These are phyloP conservation scores for Pyropia haitanensis DNA, from an alignment of 23 red algal genomes.

Conservation along the genomic window DNA sequence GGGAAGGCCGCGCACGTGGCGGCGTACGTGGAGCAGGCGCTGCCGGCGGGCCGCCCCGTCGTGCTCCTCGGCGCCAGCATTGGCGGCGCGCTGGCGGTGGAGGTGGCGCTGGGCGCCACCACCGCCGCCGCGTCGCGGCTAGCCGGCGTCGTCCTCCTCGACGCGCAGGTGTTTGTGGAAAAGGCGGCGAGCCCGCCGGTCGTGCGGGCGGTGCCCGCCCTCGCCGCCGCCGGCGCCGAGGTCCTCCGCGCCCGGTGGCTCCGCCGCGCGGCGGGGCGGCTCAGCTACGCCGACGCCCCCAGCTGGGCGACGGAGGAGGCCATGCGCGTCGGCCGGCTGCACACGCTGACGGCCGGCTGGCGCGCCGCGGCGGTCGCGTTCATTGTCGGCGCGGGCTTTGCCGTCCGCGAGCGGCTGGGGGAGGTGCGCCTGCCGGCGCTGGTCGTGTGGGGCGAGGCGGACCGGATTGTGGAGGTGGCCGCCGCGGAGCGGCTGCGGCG, in stretches of 20 bases:
- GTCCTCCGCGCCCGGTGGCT: slow-evolving; percentile 50
- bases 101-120: slow-evolving; percentile 21
- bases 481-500: background rate
- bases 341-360: slow-evolving; percentile 52
- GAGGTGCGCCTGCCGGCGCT: slow-evolving; percentile 37
- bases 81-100: slow-evolving; percentile 60
- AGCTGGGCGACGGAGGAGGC: slow-evolving; percentile 39
- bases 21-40: slow-evolving; percentile 28
- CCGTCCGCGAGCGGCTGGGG: slow-evolving; percentile 26
- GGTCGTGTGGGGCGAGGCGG: slow-evolving; percentile 61
- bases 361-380: slow-evolving; percentile 53
- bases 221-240: slow-evolving; percentile 38
- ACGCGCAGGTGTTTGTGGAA: slow-evolving; percentile 65
- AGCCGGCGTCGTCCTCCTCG: slow-evolving; percentile 37
- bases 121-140: slow-evolving; percentile 10
- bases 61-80: slow-evolving; percentile 56
- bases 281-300: slow-evolving; percentile 25
- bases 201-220: slow-evolving; percentile 13
- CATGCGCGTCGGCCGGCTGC: slow-evolving; percentile 57
- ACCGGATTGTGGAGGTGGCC: slow-evolving; percentile 33
- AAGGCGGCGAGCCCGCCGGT: slow-evolving; percentile 20
- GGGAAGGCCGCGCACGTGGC: slow-evolving; percentile 48
- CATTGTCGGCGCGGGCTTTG: slow-evolving; percentile 51
- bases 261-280: slow-evolving; percentile 23
- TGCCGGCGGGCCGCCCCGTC: slow-evolving; percentile 16